Evolutionary conservation across 2,329 filamentous ascomycete genomes (phyloP), one percentile per base, ranked within the genome.

Genomic region (Cordyceps cateniannulata): DNA sequence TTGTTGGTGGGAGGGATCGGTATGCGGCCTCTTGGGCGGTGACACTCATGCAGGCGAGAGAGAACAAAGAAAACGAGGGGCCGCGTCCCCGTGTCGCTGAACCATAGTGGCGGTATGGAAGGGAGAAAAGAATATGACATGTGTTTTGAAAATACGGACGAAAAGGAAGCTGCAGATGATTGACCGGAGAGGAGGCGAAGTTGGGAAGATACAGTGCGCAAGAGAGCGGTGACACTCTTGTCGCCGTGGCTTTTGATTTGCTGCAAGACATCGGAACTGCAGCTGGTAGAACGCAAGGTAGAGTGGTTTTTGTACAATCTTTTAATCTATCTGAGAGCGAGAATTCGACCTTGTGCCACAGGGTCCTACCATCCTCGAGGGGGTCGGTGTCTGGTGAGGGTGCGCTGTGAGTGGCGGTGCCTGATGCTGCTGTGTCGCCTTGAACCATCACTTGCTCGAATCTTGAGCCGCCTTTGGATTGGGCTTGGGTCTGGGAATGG

Each of bases 261-360:
- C 45, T 49, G 24, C 22, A 47, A 12, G 44, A 12, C 44, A 48
- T 48, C 45, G 22, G 24, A 25, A 14, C 22, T 1, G 45, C 9
- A 27, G 10, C 24, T 35, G 14, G 49, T 22, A 22, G 14, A 52
- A 52, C 49, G 38, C 18, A 42, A 18, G 14, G 38, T 42, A 42
- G 14, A 42, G 38, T 42, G 38, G 38, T n/a, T 16, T 35, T 42
- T 53, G 50, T 42, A 22, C 35, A 27, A 35, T 16, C 3, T n/a
- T 25, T 53, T 53, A 53, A 53, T 53, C 50, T 53, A 53, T 53
- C 50, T 53, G 50, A 53, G 50, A 53, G 50, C 35, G 50, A 53
- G 20, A 42, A 27, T n/a, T 20, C 10, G 35, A 53, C 50, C 32
- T 16, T 42, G 50, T 53, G 50, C 32, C 35, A 53, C 50, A 42